Conservation (phyloP, 768 basidiomycete species). For the Cystofilobasidium ferigula region DNA sequence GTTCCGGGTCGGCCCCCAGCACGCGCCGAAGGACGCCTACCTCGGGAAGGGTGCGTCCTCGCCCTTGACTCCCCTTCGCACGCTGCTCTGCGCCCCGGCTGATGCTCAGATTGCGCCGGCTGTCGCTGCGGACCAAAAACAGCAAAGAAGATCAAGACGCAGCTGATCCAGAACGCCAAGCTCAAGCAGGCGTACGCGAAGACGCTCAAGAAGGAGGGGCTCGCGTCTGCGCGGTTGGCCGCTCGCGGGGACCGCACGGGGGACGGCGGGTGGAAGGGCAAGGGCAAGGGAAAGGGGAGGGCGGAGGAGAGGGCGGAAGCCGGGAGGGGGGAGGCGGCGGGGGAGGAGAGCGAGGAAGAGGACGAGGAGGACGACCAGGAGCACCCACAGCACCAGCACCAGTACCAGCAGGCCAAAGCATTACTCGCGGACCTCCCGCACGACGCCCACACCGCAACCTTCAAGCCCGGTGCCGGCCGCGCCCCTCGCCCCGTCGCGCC, state of each 20-base stretch:
- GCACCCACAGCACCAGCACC: no score
- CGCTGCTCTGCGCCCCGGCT: not conserved
- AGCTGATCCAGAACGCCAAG: slow-evolving; percentile 25
- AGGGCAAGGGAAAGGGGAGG: not conserved
- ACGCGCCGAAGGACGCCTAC: slow-evolving; percentile 38
- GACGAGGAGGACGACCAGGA: slow-evolving; percentile 3
- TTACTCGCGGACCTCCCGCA: no score
- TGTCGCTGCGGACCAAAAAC: not conserved
- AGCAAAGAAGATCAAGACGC: slow-evolving; percentile 25
- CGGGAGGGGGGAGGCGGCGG: not conserved
- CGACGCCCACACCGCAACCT: not conserved
- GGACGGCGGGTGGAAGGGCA: not conserved
- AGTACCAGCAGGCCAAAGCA: no score
- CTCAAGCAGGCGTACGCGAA: slow-evolving; percentile 22
- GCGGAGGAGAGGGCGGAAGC: not conserved
- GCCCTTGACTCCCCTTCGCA: not conserved
- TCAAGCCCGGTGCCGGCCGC: not conserved
- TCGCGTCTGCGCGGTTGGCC: slow-evolving; percentile 10
- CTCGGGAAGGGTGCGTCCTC: slow-evolving; percentile 37
- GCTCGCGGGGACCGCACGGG: not conserved
- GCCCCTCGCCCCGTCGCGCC: not conserved
- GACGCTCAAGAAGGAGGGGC: slow-evolving; percentile 23
- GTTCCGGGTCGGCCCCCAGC: slow-evolving; percentile 37
- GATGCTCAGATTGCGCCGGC: not conserved
- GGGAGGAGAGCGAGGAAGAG: not conserved